Evolutionary conservation across 495 filamentous ascomycete species (phyloP).

Genomic region (Trichocladium antarcticum): DNA sequence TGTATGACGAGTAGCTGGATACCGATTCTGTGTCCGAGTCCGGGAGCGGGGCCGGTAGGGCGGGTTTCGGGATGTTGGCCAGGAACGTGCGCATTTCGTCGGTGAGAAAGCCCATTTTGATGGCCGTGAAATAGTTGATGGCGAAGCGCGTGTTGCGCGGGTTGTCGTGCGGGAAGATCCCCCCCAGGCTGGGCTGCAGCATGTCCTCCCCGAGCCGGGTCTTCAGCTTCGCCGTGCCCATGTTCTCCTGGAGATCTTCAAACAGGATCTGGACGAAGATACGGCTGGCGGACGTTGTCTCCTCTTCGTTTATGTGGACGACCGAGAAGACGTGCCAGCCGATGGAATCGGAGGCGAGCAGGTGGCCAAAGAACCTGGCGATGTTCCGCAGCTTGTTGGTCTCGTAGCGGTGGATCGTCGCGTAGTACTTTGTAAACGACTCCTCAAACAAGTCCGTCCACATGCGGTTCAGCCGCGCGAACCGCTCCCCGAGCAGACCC

Average conservation of each 20-base stretch:
- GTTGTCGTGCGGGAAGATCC: slow-evolving; percentile 84
- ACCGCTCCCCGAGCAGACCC: slow-evolving; percentile 84
- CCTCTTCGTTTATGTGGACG: slow-evolving; percentile 88
- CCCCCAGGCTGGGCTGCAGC: slow-evolving; percentile 66
- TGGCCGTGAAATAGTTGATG: slow-evolving; percentile 98
- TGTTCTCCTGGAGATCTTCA: slow-evolving; percentile 76
- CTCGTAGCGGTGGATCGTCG: slow-evolving; percentile 93
- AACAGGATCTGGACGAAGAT: slow-evolving; percentile 99
- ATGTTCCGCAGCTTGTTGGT: slow-evolving; percentile 91
- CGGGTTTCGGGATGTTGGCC: slow-evolving; percentile 72
- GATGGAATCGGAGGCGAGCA: slow-evolving; percentile 75
- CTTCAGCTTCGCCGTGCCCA: slow-evolving; percentile 71
- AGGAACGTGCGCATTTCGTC: slow-evolving; percentile 89
- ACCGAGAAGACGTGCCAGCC: slow-evolving; percentile 81
- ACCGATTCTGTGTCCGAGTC: slow-evolving; percentile 48
- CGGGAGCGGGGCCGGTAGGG: slow-evolving; percentile 52
- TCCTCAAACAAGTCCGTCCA: slow-evolving; percentile 89
- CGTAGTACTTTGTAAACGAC: slow-evolving; percentile 84
- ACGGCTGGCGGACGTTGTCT: slow-evolving; percentile 86
- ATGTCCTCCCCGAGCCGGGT: slow-evolving; percentile 65
- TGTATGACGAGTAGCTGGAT: slow-evolving; percentile 56
- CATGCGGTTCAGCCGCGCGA: slow-evolving; percentile 86
- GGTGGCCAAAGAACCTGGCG: slow-evolving; percentile 85
- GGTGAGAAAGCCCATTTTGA: slow-evolving; percentile 87
- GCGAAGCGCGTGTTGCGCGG: slow-evolving; percentile 86